A percentile compares a stretch with the other conserved stretches of the same genome.
Conservation (phyloP, 106 monocot species). For the Amphibolis antarctica region DNA sequence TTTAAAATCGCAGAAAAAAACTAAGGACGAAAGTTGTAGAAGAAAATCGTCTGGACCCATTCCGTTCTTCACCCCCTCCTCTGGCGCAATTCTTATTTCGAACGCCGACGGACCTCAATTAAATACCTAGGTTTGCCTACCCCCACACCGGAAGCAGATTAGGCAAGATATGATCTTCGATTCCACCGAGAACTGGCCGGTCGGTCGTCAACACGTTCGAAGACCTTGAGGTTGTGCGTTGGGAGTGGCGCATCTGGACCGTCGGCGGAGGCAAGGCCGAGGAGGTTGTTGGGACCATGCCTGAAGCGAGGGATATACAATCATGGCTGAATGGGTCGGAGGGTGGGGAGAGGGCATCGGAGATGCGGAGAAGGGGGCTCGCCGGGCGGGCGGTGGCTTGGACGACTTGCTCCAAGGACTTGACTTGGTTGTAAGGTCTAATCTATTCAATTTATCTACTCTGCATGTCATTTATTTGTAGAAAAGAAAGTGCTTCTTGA, state of each 20-base stretch:
- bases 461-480: too few relatives aligned
- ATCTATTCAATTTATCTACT: too few relatives aligned
- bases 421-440: too few relatives aligned
- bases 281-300: neutral
- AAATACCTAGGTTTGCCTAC: too few relatives aligned
- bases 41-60: conserved; percentile 2
- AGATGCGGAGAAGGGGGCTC: neutral
- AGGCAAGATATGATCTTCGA: conserved; percentile 25
- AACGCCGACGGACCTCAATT: too few relatives aligned
- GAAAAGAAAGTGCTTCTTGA: too few relatives aligned
- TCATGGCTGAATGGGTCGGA: conserved; percentile 1
- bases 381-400: neutral
- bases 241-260: conserved; percentile 37
- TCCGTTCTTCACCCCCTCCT: conserved; percentile 6
- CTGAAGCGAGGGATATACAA: neutral
- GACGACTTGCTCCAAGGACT: neutral
- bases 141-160: conserved; percentile 21
- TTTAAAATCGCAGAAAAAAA: too few relatives aligned
- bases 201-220: conserved; percentile 38
- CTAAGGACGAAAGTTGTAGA: too few relatives aligned
- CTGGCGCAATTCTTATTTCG: neutral
- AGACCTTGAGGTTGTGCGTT: conserved; percentile 24
- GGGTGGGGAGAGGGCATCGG: too few relatives aligned
- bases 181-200: conserved; percentile 25
- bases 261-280: conserved; percentile 20